Base-by-base conservation (phyloP, 371 early-diverging fungal species). In the Mortierella sp. region DNA sequence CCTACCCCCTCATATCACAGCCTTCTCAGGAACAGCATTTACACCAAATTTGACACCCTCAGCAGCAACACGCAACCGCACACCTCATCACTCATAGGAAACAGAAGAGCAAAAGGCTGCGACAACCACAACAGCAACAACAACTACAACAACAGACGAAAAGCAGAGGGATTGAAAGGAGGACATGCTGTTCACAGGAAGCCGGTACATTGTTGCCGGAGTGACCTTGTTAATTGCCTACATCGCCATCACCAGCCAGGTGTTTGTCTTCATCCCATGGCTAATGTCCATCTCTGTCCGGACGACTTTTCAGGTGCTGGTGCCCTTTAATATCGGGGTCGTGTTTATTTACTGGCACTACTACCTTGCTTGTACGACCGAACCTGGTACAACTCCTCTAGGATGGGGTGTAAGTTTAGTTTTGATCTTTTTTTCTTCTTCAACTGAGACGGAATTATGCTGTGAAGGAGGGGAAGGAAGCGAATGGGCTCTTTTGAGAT, bases 361-460 rank as follows among this genome's bases (percentile, higher is more conserved):
- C 88, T 94, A 91, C 77, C 89, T 96, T 47, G 95, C 96, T 2
- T 93, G 93, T 76, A 84, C 88, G 3, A 96, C 96, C 28, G 90
- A 95, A 77, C 97, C 99, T 0, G 99, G 98, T 19, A 72, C 83
- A 19, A 95, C 96, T 3, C 98, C 98, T 28, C 77, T 77, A 9
- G 94, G 89, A 42, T 97, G 92, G 91, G 94, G 94, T 88, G 84
- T 78, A 78, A 24, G 77, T 34, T 21, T 38, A 24, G 31, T 7
- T 72, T 26, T 19, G 26, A n/a, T 21, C 47, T 45, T 75, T 50
- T 76, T 38, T 38, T 42, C 14, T 31, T 63, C 34, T 13, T 16
- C 42, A 5, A 38, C 1, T 3, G 42, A 38, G 42, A 38, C 42
- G 42, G 42, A 50, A 50, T 13, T 16, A 50, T 50, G 50, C 50